Percentiles rank a stretch among this genome's conserved stretches.
These are phyloP conservation scores for Aspergillus indologenus DNA, from an alignment of 495 filamentous ascomycete species.

Conservation along the genomic window DNA sequence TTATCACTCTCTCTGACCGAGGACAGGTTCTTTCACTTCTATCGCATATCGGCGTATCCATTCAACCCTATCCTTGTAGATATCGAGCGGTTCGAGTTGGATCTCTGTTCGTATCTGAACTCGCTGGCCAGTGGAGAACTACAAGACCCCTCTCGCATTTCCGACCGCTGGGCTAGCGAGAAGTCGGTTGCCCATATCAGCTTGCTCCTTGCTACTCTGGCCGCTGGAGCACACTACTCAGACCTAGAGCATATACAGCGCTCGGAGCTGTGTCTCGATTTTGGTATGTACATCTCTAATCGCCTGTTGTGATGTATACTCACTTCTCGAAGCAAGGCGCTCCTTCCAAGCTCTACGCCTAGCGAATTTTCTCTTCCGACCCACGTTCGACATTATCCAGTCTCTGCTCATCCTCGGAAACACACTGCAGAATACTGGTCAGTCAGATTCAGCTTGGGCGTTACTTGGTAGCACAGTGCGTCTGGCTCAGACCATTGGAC, in stretches of 20 bases:
- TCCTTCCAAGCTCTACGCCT: constrained; percentile 40
- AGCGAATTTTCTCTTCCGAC: constrained; percentile 47
- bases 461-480: constrained; percentile 43
- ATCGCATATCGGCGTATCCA: constrained; percentile 46
- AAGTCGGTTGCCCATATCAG: constrained; percentile 38
- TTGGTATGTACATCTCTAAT: constrained; percentile 21
- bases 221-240: constrained; percentile 52
- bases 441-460: constrained; percentile 49
- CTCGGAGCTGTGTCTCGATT: constrained; percentile 29
- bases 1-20: constrained; percentile 1
- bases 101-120: constrained; percentile 45
- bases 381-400: constrained; percentile 41
- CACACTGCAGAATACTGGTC: constrained; percentile 47
- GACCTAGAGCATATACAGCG: constrained; percentile 33
- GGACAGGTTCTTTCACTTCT: constrained; percentile 46
- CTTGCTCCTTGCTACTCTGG: constrained; percentile 48
- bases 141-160: constrained; percentile 16
- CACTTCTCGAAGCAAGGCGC: constrained; percentile 26
- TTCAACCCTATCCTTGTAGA: constrained; percentile 51
- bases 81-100: constrained; percentile 45
- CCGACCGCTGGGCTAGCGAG: constrained; percentile 30
- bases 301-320: not conserved
- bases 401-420: constrained; percentile 45
- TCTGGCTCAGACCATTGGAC: constrained; percentile 45
- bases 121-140: constrained; percentile 32